Evolutionary conservation across 768 basidiomycete genomes (phyloP).

Genomic region (Suillus subalutaceus): DNA sequence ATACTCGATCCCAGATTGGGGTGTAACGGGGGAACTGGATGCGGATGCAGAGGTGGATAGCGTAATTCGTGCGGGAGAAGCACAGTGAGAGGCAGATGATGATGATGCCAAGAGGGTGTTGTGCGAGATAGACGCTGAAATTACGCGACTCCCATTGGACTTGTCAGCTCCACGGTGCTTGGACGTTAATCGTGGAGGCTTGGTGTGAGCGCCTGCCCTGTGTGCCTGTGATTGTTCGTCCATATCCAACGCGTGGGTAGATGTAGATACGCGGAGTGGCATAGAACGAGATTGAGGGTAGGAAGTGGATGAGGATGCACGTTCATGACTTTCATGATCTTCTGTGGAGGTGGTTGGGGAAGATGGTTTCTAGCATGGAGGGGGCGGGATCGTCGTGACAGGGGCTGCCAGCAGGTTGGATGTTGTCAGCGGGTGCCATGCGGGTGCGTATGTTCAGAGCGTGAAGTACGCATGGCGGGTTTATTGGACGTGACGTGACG

Average conservation of each 20-base stretch:
- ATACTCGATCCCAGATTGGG: not conserved
- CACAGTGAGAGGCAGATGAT: not conserved
- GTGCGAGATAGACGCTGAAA: constrained; percentile 11
- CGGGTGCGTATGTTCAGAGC: not conserved
- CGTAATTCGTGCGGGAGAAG: not conserved
- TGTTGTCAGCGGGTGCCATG: not conserved
- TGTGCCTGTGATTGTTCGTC: constrained; percentile 15
- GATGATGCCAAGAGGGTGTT: not conserved
- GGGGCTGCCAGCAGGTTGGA: not conserved
- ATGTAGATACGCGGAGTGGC: not conserved
- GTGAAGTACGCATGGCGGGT: not conserved
- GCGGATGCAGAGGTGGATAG: constrained; percentile 16
- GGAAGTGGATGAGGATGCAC: not conserved
- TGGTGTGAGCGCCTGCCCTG: constrained; percentile 12
- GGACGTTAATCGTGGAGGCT: constrained; percentile 25
- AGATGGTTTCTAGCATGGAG: not conserved
- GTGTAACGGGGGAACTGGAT: constrained; percentile 8
- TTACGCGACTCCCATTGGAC: constrained; percentile 6
- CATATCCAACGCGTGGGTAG: constrained; percentile 10
- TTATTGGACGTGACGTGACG: not conserved
- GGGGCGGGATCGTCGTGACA: not conserved
- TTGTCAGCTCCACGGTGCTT: constrained; percentile 20
- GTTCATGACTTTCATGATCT: not conserved
- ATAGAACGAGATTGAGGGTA: constrained; percentile 1
- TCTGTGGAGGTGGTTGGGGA: not conserved